Percentiles rank a stretch among this genome's conserved stretches.
Evolutionary conservation across 352 stramenopile species (phyloP).

Genomic region (Phytophthora vignae): DNA sequence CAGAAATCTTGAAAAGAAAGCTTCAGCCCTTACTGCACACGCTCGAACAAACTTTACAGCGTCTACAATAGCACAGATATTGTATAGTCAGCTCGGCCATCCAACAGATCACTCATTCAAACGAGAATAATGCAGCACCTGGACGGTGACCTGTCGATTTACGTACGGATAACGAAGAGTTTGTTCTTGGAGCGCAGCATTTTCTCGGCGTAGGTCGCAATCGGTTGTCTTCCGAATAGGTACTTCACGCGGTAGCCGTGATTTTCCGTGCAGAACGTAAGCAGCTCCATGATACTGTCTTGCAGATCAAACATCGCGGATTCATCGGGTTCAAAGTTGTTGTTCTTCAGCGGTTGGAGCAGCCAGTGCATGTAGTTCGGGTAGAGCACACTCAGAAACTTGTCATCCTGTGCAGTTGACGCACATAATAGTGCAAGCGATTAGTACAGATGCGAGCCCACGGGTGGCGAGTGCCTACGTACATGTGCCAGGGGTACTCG

Average conservation of each 20-base stretch:
- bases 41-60: slow-evolving; percentile 81
- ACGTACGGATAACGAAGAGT: slow-evolving; percentile 83
- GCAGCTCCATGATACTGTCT: slow-evolving; percentile 85
- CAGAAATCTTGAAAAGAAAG: slow-evolving; percentile 86
- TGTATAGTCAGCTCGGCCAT: slow-evolving; percentile 5
- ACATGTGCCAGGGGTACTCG: slow-evolving; percentile 73
- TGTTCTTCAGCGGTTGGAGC: slow-evolving; percentile 82
- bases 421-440: not conserved
- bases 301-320: slow-evolving; percentile 76
- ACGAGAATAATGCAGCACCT: slow-evolving; percentile 31
- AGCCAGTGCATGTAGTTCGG: slow-evolving; percentile 90
- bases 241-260: slow-evolving; percentile 91
- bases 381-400: slow-evolving; percentile 88
- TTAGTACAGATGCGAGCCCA: not conserved
- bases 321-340: slow-evolving; percentile 45
- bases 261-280: slow-evolving; percentile 87
- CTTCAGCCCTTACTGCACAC: slow-evolving; percentile 76
- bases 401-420: slow-evolving; percentile 68
- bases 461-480: slow-evolving; percentile 7
- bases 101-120: not conserved
- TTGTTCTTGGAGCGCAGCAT: slow-evolving; percentile 88
- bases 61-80: slow-evolving; percentile 43
- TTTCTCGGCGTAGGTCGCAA: slow-evolving; percentile 73
- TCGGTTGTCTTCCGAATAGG: slow-evolving; percentile 81
- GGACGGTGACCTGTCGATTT: slow-evolving; percentile 27